These are phyloP conservation scores for Chenopodium quinoa DNA, from an alignment of 148 eudicot species.

Conservation along the genomic window DNA sequence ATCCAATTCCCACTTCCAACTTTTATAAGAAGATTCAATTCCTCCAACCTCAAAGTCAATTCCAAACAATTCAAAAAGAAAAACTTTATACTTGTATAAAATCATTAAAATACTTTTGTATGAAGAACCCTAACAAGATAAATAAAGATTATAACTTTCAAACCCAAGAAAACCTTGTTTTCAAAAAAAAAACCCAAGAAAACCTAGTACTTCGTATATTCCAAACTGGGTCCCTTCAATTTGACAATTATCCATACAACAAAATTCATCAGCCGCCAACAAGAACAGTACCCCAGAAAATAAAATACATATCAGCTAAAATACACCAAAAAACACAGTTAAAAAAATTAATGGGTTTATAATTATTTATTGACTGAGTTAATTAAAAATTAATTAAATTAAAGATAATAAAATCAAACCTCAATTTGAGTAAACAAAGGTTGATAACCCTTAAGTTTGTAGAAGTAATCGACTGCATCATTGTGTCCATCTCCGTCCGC, in stretches of 20 bases:
- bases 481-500: conserved; percentile 24
- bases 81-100: neutral
- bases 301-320: neutral
- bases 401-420: conserved; percentile 24
- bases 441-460: conserved; percentile 38
- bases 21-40: no score
- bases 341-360: no score
- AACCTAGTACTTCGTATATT: neutral
- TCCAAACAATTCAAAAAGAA: neutral
- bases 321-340: neutral
- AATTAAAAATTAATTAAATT: no score
- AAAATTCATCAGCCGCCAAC: neutral
- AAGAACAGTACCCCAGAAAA: neutral
- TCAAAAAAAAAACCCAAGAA: neutral
- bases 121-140: neutral
- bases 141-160: neutral
- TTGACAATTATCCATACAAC: neutral
- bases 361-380: neutral
- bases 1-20: neutral
- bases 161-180: neutral
- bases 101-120: neutral
- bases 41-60: neutral
- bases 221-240: neutral
- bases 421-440: conserved; percentile 46
- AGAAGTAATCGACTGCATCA: conserved; percentile 54